These are phyloP conservation scores for Helianthus annuus DNA, from an alignment of 129 eudicot genomes.

Conservation along the genomic window DNA sequence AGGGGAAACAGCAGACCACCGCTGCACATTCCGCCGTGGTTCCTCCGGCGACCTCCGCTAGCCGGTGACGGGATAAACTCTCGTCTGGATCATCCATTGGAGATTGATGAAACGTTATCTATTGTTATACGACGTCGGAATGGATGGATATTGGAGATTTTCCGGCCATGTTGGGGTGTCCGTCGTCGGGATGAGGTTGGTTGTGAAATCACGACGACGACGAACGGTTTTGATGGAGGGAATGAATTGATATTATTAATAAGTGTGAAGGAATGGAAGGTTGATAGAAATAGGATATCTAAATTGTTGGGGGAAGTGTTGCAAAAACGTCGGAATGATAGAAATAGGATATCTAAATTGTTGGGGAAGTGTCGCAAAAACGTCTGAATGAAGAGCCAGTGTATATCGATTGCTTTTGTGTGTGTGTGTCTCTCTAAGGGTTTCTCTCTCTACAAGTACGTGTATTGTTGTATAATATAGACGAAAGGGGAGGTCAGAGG, in stretches of 20 bases:
- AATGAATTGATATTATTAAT: slow-evolving; percentile 12
- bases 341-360: slow-evolving; percentile 25
- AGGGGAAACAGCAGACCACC: slow-evolving; percentile 71
- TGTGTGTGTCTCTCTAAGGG: neutral
- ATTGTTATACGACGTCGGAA: slow-evolving; percentile 14
- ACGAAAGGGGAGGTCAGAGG: neutral
- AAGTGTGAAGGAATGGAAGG: slow-evolving; percentile 20
- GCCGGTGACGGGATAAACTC: slow-evolving; percentile 33
- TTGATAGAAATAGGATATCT: slow-evolving; percentile 23
- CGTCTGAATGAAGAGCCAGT: slow-evolving; percentile 13
- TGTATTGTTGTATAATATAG: too few relatives aligned
- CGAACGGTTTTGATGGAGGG: slow-evolving; percentile 8
- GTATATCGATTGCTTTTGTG: too few relatives aligned
- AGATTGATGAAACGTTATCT: too few relatives aligned
- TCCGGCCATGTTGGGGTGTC: slow-evolving; percentile 23
- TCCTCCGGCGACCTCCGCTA: slow-evolving; percentile 78
- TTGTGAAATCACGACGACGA: slow-evolving; percentile 22
- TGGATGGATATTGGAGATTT: neutral
- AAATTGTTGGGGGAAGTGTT: slow-evolving; percentile 29
- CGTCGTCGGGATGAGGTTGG: slow-evolving; percentile 13
- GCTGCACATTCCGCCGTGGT: slow-evolving; percentile 90
- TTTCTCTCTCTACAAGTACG: too few relatives aligned
- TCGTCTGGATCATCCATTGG: neutral
- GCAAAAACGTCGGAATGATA: slow-evolving; percentile 22
- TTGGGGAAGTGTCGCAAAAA: slow-evolving; percentile 23